A percentile compares a stretch with the other conserved stretches of the same genome.
phyloP scores from a whole-genome alignment of 2,329 filamentous ascomycete species.

The Microdochium bolleyi region DNA sequence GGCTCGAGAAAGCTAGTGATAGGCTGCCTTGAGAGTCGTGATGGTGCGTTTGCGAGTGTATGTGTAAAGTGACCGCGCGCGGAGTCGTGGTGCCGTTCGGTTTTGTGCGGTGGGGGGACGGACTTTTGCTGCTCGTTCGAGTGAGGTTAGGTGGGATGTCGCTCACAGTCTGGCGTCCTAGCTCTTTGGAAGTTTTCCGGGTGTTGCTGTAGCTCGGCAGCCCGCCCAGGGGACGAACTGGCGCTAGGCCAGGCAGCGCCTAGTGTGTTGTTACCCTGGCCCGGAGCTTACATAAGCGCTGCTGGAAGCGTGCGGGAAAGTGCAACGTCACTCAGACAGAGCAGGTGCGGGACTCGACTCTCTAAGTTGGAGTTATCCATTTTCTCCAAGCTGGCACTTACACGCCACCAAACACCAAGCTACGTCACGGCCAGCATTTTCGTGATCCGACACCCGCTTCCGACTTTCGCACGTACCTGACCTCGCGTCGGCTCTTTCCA shows the following conservation, averaged over 20 bases:
- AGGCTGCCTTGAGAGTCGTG: no score
- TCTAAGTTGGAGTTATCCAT: not conserved
- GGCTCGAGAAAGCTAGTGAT: no score
- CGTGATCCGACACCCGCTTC: not conserved
- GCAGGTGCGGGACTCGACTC: not conserved
- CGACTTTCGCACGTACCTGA: no score
- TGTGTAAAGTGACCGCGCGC: not conserved
- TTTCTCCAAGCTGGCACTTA: not conserved
- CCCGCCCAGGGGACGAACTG: not conserved
- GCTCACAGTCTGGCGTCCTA: not conserved
- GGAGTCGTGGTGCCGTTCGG: not conserved
- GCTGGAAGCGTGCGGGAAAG: no score
- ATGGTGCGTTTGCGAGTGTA: no score
- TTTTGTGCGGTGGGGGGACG: constrained; percentile 1
- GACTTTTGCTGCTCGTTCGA: not conserved
- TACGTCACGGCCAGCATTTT: not conserved
- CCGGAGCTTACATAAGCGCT: no score
- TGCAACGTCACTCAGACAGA: constrained; percentile 4
- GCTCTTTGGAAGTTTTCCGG: not conserved
- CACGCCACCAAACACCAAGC: not conserved
- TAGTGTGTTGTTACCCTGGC: no score
- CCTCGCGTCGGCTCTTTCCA: no score
- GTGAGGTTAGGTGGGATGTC: not conserved
- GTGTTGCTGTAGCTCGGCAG: not conserved
- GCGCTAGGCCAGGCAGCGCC: no score